A percentile compares a stretch with the other conserved stretches of the same genome.
phyloP scores from a whole-genome alignment of 768 basidiomycete genomes.

The Lentinus brumalis region DNA sequence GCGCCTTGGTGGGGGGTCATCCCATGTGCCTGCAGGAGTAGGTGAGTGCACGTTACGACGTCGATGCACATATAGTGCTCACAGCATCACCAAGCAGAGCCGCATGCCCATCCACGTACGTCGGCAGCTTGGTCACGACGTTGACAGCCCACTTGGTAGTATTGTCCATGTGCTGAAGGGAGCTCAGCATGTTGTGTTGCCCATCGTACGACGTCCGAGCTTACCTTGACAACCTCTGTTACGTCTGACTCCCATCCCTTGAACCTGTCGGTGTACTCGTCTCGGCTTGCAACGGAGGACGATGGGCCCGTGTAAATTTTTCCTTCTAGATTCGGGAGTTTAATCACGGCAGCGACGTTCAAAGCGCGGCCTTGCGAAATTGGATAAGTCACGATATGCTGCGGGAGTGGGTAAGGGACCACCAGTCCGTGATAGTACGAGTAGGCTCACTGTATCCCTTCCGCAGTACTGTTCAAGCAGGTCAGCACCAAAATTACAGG shows the following conservation, averaged over 20 bases:
- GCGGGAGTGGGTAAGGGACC: too few species aligned
- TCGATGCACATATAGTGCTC: conserved; percentile 10
- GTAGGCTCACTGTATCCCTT: neutral
- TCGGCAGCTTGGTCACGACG: conserved; percentile 40
- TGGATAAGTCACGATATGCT: neutral
- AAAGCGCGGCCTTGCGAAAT: conserved; percentile 3
- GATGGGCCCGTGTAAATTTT: conserved; percentile 9
- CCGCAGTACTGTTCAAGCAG: neutral
- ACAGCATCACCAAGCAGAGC: conserved; percentile 55
- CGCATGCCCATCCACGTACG: conserved; percentile 41
- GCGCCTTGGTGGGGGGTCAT: conserved; percentile 19
- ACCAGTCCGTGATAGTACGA: neutral
- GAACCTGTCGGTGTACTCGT: neutral
- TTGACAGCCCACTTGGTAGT: conserved; percentile 48
- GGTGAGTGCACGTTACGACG: neutral
- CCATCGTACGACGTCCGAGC: conserved; percentile 7
- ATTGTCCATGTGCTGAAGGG: conserved; percentile 17
- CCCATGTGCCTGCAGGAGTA: conserved; percentile 12
- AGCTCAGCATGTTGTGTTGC: conserved; percentile 16
- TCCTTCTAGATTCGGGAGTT: neutral
- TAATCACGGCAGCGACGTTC: neutral
- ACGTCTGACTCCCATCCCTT: conserved; percentile 15
- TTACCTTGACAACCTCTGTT: conserved; percentile 2
- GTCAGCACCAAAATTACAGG: neutral
- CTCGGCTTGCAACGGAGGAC: neutral